Conservation (phyloP, 108 stramenopile species). For the Cyclotella baltica region DNA sequence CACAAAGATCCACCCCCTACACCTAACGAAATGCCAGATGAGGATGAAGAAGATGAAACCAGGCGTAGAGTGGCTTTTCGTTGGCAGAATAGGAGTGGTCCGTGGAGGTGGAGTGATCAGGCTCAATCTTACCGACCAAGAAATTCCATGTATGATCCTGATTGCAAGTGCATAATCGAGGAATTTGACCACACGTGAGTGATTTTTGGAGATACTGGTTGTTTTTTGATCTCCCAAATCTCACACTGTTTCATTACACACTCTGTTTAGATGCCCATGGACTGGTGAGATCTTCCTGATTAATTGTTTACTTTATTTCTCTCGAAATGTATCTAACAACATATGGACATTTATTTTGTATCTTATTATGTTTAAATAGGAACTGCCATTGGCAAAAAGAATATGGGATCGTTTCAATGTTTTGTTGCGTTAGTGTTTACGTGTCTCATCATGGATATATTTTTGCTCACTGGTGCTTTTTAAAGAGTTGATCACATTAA, state of each 20-base stretch:
- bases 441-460: conserved; percentile 66
- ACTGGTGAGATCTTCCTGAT: too few species aligned
- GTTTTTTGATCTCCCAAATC: background rate
- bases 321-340: conserved; percentile 4
- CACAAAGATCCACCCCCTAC: conserved; percentile 40
- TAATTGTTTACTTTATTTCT: too few species aligned
- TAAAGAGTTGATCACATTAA: background rate
- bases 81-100: conserved; percentile 31
- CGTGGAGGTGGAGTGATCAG: conserved; percentile 71
- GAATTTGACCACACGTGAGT: conserved; percentile 92
- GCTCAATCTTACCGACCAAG: conserved; percentile 84
- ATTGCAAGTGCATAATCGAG: conserved; percentile 87
- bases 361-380: conserved; percentile 69
- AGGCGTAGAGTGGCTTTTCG: conserved; percentile 46
- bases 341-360: background rate
- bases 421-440: conserved; percentile 77
- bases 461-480: conserved; percentile 37
- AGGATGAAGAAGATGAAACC: conserved; percentile 19
- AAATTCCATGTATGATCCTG: conserved; percentile 82
- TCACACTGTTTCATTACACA: too few species aligned
- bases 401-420: conserved; percentile 74
- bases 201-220: background rate
- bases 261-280: too few species aligned
- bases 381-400: conserved; percentile 87
- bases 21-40: conserved; percentile 18